These are phyloP conservation scores for Podaxis rugospora DNA, from an alignment of 768 basidiomycete species.

Conservation along the genomic window DNA sequence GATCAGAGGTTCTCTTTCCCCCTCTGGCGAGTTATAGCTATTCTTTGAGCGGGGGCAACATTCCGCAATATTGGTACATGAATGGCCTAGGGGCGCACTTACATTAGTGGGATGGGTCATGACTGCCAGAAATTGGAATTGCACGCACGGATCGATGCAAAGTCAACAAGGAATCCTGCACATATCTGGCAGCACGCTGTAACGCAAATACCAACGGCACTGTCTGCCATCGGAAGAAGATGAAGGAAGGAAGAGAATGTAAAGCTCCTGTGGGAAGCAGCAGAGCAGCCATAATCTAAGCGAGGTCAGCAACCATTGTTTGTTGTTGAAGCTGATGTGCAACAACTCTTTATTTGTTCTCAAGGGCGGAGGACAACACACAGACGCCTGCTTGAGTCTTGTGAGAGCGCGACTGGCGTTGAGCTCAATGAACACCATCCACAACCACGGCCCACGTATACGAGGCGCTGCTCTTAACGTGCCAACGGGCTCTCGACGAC, in stretches of 20 bases:
- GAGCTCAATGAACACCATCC: conserved; percentile 9
- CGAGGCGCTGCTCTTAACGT: conserved; percentile 5
- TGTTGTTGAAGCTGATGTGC: neutral
- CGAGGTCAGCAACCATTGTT: neutral
- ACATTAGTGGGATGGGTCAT: neutral
- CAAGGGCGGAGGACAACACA: conserved; percentile 4
- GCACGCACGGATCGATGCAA: conserved; percentile 31
- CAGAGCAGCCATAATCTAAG: neutral
- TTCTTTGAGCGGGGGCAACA: conserved; percentile 16
- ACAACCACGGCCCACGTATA: conserved; percentile 18
- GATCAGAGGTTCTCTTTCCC: conserved; percentile 27
- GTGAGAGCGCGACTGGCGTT: neutral
- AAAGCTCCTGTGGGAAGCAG: neutral
- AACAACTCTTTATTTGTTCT: neutral
- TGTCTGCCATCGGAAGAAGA: conserved; percentile 22
- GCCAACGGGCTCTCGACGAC: conserved; percentile 20
- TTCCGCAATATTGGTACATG: conserved; percentile 29
- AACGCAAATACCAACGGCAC: conserved; percentile 22
- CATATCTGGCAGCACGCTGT: conserved; percentile 30
- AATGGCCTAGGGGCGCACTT: conserved; percentile 24
- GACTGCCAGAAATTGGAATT: neutral
- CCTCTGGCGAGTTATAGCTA: conserved; percentile 5
- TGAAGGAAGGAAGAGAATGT: too few relatives aligned
- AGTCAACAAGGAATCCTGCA: conserved; percentile 35
- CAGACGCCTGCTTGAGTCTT: neutral